Conservation (phyloP, 2,329 filamentous ascomycete genomes). For the Colletotrichum salicis region DNA sequence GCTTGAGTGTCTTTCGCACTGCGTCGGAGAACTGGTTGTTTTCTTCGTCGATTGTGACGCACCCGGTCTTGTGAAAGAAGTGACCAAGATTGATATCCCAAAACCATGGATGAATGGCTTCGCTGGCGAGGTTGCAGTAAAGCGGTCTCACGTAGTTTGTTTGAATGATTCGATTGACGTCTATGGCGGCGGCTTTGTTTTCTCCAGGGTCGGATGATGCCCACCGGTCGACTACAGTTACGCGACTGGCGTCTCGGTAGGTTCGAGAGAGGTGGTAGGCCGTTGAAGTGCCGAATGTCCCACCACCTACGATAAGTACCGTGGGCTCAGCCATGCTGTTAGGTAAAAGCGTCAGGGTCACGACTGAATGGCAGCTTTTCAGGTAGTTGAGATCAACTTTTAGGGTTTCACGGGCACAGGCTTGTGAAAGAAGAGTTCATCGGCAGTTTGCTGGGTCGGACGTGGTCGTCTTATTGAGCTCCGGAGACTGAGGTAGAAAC, state of each 20-base stretch:
- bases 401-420: background rate
- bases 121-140: constrained; percentile 45
- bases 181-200: constrained; percentile 41
- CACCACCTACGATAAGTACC: constrained; percentile 58
- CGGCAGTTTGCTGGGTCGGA: background rate
- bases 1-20: constrained; percentile 6
- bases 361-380: background rate
- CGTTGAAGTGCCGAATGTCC: constrained; percentile 61
- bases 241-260: constrained; percentile 23
- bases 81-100: constrained; percentile 18
- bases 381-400: background rate
- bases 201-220: background rate
- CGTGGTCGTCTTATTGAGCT: no score
- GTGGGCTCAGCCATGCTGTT: constrained; percentile 13
- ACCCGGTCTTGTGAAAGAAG: constrained; percentile 23
- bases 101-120: constrained; percentile 40
- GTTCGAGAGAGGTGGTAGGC: constrained; percentile 55
- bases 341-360: no score
- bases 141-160: constrained; percentile 46
- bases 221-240: constrained; percentile 31
- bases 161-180: constrained; percentile 51
- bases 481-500: no score
- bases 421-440: background rate
- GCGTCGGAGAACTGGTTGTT: background rate
- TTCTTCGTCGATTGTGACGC: constrained; percentile 14